Base-by-base conservation (phyloP, 768 basidiomycete species). In the Suillus spraguei region DNA sequence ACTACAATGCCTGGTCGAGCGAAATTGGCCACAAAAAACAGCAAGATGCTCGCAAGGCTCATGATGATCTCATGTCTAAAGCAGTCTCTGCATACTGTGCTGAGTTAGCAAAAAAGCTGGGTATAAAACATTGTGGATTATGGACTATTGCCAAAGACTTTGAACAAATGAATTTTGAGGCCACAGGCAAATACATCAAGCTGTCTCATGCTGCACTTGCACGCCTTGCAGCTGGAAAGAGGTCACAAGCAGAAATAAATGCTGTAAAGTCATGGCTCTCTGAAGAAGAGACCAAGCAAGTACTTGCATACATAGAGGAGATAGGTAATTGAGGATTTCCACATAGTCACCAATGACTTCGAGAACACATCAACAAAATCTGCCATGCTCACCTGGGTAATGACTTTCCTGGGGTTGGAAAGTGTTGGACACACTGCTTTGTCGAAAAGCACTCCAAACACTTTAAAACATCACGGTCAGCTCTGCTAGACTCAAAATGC, bases 381-480 rank as follows among this genome's bases (percentile, higher is more conserved):
- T 65, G 60, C 20, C 38, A 33, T 8, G 75, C 76, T 33, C 58
- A 66, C 1, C 65, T 73, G 20, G 75, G 77, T 10, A 61, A 67
- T 58, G 32, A 63, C 47, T 80, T 78, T 59, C 77, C 72, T 10
- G 75, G 78, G 38, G 74, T 81, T 42, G 77, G 79, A 2, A 70
- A 72, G 49, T 69, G 77, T 24, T 82, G 78, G 80, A 75, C 75
- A 5, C 49, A 73, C 17, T 60, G 62, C 32, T 76, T 76, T 38
- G 53, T 72, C 5, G 62, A 67, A 60, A 71, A 72, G 64, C 70
- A 82, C 58, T 60, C 61, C 1, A 61, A 77, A 24, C 39, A 54
- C 6, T 64, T 82, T 14, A 64, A 71, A 22, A 66, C 65, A 32
- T 75, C 67, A 53, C 74, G 74, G 70, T 68, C 76, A 20, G 59